Base-by-base conservation (phyloP, 768 basidiomycete species). In the Agrocybe praecox region DNA sequence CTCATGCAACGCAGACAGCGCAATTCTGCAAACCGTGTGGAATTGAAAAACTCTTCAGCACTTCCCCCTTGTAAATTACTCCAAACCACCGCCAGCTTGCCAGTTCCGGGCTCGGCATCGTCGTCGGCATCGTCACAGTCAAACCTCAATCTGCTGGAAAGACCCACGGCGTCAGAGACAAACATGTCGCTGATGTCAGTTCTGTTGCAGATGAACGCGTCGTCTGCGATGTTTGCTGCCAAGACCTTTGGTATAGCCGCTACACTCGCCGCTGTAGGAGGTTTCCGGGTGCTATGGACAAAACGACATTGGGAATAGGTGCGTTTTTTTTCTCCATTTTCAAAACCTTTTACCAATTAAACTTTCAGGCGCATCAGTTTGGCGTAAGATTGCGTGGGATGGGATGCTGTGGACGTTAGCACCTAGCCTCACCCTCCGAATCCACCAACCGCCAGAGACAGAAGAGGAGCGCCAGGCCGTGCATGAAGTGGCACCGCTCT, bases 201-300 rank as follows among this genome's bases (percentile, higher is more conserved):
- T 2, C 61, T 79, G 6, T 74, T 74, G 0, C 65, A 62, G 17
- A 59, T 69, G 49, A 67, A 72, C 34, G 79, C 80, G 61, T 83
- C 81, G 45, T 81, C 76, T 0, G 80, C 80, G 0, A 54, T 88
- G 2, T 79, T 84, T 60, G 80, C 81, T 1, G 72, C 80, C 7
- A 88, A 87, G 61, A 89, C 89, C 0, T 84, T 91, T 40, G 74
- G 79, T 3, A 77, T 89, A 42, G 88, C 89, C 6, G 90, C 89
- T 0, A 64, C 80, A 10, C 64, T 88, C 29, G 88, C 90, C 21
- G 62, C 77, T 0, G 68, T 76, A 2, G 74, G 80, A 23, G 86
- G 80, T 0, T 66, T 74, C 5, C 71, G 67, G 0, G 67, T 81
- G 3, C 71, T 83, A 2, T 77, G 73, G 62, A 78, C 80, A 1